Base-by-base conservation (phyloP, 129 eudicot species). In the Lactuca saligna region DNA sequence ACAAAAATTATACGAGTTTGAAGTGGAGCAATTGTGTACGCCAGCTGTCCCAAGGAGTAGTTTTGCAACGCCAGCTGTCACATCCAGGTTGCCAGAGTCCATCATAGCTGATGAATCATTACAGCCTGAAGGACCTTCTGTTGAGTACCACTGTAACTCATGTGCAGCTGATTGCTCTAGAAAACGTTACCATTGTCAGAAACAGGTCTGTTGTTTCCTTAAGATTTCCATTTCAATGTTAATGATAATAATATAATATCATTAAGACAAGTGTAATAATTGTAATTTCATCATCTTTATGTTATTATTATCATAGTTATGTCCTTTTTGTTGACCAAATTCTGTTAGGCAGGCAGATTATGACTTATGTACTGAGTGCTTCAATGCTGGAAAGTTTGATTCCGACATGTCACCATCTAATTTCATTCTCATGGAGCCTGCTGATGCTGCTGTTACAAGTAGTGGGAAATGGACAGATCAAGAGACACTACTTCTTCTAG, bases 381-480 rank as follows among this genome's bases (percentile, higher is more conserved):
- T 84, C 84, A 94, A 81, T 58, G 84, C 84, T 54, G 91, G 96
- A 65, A 94, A 93, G 90, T 89, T 93, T 73, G 96, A 75, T 15
- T 85, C 99, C 12, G 82, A 82, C 73, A 93, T 93, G 99, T 79
- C 92, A 61, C 92, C 99, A 29, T 73, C 92, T n/a, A 97, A 93
- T 83, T 94, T 94, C 72, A 94, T 94, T 68, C 82, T 94, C 49
- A 94, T 94, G 99, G 99, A 94, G 80, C 91, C 97, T 54, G 97
- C 84, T 73, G 97, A 94, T 69, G 93, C 82, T 69, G 86, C 94
- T 78, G 94, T 97, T 66, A 85, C 89, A 34, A 90, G 88, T 70
- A 81, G 97, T 61, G 99, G 99, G 48, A 94, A 85, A 46, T 94
- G 99, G 99, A 89, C 99, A 25, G 97, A 94, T 81, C 99, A 94